A percentile compares a stretch with the other conserved stretches of the same genome.
phyloP scores from a whole-genome alignment of 495 filamentous ascomycete genomes.

The Friedmanniomyces simplex region DNA sequence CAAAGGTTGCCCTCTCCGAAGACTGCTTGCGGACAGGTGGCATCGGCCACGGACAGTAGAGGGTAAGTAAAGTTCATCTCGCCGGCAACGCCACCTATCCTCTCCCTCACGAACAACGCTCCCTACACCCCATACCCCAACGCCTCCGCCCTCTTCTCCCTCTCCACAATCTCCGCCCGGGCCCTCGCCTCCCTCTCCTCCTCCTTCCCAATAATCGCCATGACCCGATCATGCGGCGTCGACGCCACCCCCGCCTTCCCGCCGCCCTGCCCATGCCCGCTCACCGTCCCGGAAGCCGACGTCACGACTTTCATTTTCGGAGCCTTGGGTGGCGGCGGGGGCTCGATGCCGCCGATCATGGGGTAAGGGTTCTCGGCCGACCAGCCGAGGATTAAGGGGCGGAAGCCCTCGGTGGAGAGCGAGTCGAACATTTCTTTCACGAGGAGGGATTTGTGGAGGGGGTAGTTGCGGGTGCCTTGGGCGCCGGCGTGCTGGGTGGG shows the following conservation, averaged over 20 bases:
- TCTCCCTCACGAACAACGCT: too few species aligned
- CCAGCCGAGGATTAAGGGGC: slow-evolving; percentile 19
- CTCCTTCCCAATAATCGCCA: slow-evolving; percentile 20
- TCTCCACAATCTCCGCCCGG: slow-evolving; percentile 9
- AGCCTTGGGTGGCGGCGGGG: slow-evolving; percentile 10
- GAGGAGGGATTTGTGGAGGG: slow-evolving; percentile 3
- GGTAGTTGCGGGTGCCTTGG: slow-evolving; percentile 17
- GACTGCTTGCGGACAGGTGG: too few species aligned
- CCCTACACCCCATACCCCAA: background rate
- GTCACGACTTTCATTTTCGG: slow-evolving; percentile 9
- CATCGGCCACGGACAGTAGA: too few species aligned
- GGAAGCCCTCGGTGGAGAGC: slow-evolving; percentile 14
- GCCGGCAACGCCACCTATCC: too few species aligned
- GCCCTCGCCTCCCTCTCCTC: slow-evolving; percentile 13
- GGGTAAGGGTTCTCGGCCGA: slow-evolving; percentile 20
- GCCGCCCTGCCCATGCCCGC: slow-evolving; percentile 18
- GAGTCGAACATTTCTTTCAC: slow-evolving; percentile 22
- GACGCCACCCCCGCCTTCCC: background rate
- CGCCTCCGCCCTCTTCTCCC: slow-evolving; percentile 3
- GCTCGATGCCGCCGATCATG: slow-evolving; percentile 18
- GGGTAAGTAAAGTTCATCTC: too few species aligned
- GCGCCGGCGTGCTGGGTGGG: slow-evolving; percentile 13
- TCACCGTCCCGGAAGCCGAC: slow-evolving; percentile 1
- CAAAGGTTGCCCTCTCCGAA: too few species aligned
- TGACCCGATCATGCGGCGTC: slow-evolving; percentile 20